A percentile compares a stretch with the other conserved stretches of the same genome.
These are phyloP conservation scores for Pigoraptor vietnamica DNA, from an alignment of 78 protist genomes.

Conservation along the genomic window DNA sequence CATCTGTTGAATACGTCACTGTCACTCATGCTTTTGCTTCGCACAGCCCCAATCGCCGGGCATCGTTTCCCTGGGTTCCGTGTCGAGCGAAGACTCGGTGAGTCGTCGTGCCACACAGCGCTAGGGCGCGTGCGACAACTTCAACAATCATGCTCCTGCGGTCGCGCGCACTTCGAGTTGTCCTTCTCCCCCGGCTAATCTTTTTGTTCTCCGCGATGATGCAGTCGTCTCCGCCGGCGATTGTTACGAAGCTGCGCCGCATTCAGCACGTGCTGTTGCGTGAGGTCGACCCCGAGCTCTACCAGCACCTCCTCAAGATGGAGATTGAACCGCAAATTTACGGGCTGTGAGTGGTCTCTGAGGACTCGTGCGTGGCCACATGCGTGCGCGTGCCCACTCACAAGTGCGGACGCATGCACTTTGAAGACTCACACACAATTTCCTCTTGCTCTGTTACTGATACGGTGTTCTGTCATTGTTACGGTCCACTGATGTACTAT, in stretches of 20 bases:
- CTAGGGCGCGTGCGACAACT: too few relatives aligned
- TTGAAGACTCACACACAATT: not conserved
- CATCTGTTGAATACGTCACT: too few relatives aligned
- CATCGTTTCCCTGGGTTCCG: too few relatives aligned
- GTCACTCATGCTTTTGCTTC: too few relatives aligned
- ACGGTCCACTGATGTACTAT: not conserved
- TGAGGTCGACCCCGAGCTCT: slow-evolving; percentile 5
- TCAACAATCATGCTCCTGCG: not conserved
- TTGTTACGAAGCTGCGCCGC: not conserved
- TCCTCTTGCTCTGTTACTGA: not conserved
- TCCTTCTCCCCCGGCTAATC: too few relatives aligned
- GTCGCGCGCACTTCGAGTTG: not conserved
- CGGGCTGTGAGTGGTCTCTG: slow-evolving; percentile 3
- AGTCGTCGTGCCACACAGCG: too few relatives aligned
- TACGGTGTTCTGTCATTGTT: not conserved
- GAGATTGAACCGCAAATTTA: slow-evolving; percentile 23
- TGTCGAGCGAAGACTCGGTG: too few relatives aligned
- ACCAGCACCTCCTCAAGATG: not conserved
- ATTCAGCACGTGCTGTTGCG: slow-evolving; percentile 1
- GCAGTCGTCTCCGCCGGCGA: not conserved
- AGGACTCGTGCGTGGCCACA: too few relatives aligned
- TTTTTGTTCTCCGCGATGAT: not conserved
- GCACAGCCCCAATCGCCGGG: too few relatives aligned
- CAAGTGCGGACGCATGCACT: not conserved
- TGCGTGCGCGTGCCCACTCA: not conserved